Evolutionary conservation across 2,329 filamentous ascomycete species (phyloP).

Genomic region (Xylaria sp.): DNA sequence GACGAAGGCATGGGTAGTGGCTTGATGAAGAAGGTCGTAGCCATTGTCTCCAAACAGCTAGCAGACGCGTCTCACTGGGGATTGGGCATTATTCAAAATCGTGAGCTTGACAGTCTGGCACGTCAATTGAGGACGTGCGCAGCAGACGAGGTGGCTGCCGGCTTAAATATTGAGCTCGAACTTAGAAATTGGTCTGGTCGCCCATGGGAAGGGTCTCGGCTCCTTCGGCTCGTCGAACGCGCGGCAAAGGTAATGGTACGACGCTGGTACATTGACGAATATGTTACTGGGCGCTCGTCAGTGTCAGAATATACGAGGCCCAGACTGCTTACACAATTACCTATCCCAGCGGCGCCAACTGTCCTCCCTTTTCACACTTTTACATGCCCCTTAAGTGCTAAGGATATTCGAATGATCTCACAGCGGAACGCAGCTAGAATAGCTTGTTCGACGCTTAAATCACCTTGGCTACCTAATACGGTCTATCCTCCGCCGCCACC

Average conservation of each 20-base stretch:
- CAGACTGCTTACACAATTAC: constrained; percentile 72
- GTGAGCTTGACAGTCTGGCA: constrained; percentile 56
- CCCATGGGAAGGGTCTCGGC: constrained; percentile 85
- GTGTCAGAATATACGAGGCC: constrained; percentile 71
- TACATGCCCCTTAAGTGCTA: constrained; percentile 89
- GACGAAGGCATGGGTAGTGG: constrained; percentile 68
- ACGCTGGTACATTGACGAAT: constrained; percentile 86
- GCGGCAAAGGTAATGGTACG: constrained; percentile 78
- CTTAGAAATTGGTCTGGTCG: constrained; percentile 69
- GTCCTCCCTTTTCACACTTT: constrained; percentile 98
- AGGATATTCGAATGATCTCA: constrained; percentile 90
- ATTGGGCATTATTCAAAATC: constrained; percentile 66
- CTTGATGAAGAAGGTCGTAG: constrained; percentile 87
- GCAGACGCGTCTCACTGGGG: constrained; percentile 88
- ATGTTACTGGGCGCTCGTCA: constrained; percentile 66
- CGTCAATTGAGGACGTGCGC: constrained; percentile 52
- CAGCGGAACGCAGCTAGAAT: constrained; percentile 94
- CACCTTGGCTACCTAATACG: constrained; percentile 81
- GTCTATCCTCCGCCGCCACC: constrained; percentile 87
- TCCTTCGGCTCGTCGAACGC: constrained; percentile 84
- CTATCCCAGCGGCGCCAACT: constrained; percentile 86
- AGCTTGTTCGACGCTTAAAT: constrained; percentile 83
- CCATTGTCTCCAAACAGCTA: constrained; percentile 88
- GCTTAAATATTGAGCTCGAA: constrained; percentile 47
- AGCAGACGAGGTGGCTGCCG: constrained; percentile 41